Conservation (phyloP, 345 rosid genomes). For the Euclidium syriacum region DNA sequence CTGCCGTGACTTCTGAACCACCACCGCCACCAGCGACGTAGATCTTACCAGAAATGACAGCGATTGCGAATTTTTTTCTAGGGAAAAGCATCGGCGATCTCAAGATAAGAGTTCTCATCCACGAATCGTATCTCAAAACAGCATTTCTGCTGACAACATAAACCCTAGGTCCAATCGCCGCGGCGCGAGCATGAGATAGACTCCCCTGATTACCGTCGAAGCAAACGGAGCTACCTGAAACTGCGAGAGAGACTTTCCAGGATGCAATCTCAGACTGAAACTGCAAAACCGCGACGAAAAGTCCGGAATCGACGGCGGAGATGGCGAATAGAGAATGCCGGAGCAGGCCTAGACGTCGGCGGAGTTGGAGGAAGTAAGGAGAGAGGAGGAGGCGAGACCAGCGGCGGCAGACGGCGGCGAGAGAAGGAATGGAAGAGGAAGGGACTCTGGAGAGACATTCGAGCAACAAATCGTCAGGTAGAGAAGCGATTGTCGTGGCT, state of each 20-base stretch:
- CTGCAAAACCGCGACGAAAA: slow-evolving; percentile 47
- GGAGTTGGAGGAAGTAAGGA: slow-evolving; percentile 57
- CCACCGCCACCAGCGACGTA: slow-evolving; percentile 77
- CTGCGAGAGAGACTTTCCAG: slow-evolving; percentile 37
- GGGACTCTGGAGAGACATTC: slow-evolving; percentile 76
- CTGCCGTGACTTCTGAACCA: slow-evolving; percentile 40
- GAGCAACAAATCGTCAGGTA: slow-evolving; percentile 76
- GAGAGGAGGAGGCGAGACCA: slow-evolving; percentile 74
- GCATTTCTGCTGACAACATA: slow-evolving; percentile 49
- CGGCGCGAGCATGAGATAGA: slow-evolving; percentile 48
- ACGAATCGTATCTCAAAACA: slow-evolving; percentile 55
- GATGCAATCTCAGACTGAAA: slow-evolving; percentile 4
- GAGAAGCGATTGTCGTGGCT: slow-evolving; percentile 36
- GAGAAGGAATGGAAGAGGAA: slow-evolving; percentile 54
- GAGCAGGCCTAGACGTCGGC: slow-evolving; percentile 49
- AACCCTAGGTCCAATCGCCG: slow-evolving; percentile 61
- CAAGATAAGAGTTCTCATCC: slow-evolving; percentile 42
- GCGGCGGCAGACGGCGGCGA: slow-evolving; percentile 72
- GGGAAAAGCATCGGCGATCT: slow-evolving; percentile 51
- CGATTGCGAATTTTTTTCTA: slow-evolving; percentile 72
- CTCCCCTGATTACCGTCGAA: slow-evolving; percentile 25
- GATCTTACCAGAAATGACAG: slow-evolving; percentile 53
- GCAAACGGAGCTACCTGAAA: slow-evolving; percentile 16
- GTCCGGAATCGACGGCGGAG: slow-evolving; percentile 41
- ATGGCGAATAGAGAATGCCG: slow-evolving; percentile 56